phyloP scores from a whole-genome alignment of 352 stramenopile species.

The Pilasporangium apinafurcum region DNA sequence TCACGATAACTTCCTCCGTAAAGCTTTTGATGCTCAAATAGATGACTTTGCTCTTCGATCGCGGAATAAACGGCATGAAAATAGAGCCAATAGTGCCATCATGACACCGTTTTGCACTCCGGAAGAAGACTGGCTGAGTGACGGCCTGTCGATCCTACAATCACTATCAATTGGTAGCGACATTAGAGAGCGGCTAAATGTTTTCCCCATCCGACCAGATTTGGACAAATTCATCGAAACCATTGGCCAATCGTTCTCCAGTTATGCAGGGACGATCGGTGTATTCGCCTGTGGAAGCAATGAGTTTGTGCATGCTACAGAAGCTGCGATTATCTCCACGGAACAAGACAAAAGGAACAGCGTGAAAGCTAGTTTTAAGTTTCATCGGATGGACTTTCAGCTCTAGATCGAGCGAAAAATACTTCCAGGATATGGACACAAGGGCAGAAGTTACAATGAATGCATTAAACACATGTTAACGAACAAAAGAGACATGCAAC shows the following conservation, averaged over 20 bases:
- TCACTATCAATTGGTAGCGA: too few relatives aligned
- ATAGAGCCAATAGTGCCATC: too few relatives aligned
- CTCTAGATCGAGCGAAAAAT: not conserved
- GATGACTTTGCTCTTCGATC: too few relatives aligned
- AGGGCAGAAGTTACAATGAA: not conserved
- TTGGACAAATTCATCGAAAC: slow-evolving; percentile 15
- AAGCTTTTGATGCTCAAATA: too few relatives aligned
- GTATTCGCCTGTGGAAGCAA: slow-evolving; percentile 15
- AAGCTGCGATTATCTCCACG: slow-evolving; percentile 2
- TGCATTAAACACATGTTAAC: not conserved
- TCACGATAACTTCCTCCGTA: too few relatives aligned
- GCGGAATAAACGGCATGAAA: too few relatives aligned
- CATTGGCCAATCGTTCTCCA: slow-evolving; percentile 7
- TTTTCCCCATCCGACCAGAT: slow-evolving; percentile 13
- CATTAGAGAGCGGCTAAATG: slow-evolving; percentile 17
- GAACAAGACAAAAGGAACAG: not conserved
- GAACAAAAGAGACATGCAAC: not conserved
- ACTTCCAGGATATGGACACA: not conserved
- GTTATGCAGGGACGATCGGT: slow-evolving; percentile 10
- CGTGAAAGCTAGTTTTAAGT: not conserved
- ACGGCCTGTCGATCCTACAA: too few relatives aligned
- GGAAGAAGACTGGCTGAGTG: too few relatives aligned
- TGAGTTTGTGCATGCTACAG: slow-evolving; percentile 3
- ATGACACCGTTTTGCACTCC: too few relatives aligned
- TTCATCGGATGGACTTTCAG: slow-evolving; percentile 6